Base-by-base conservation (phyloP, 176 grass and related monocot genomes). In the Elymus sibiricus region DNA sequence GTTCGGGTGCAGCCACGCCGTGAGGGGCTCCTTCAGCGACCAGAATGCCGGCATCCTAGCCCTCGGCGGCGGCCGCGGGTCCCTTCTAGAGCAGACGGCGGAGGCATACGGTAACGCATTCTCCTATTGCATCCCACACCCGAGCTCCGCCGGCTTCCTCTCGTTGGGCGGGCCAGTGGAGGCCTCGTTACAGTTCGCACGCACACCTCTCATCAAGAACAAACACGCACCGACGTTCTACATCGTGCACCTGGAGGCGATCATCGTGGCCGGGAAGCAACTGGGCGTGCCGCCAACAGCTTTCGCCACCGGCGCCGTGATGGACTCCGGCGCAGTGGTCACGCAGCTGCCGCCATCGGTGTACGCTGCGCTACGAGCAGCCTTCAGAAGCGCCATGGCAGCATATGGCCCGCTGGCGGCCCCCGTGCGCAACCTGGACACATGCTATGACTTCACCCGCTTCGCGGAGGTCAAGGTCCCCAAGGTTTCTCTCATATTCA, bases 261-360 rank as follows among this genome's bases (percentile, higher is more conserved):
- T 95, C 43, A 90, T 65, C 78, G 95, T 98, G 2, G 91, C 82
- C 26, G 93, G 95, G 55, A 62, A 88, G 60, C 70, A 21, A 22
- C 60, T 95, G 7, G 11, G 22, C 4, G 46, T 98, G 19, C 24
- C 77, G 28, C 1, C 80, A 13, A 53, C 82, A 4, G 91, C 80
- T 60, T 90, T 98, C 76, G n/a, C 89, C 0, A 74, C 63, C 3
- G 93, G 91, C 11, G 83, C 89, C 32, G 85, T 98, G 46, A 90
- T 98, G 9, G 95, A 98, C 79, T 88, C 93, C 1, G 91, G 91
- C 44, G 92, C 93, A 8, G 91, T 98, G 17, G 65, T 98, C 83
- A 92, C 89, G 6, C 88, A 93, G 64, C 82, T 95, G 11, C 95
- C 91, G 3, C 65, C 91, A 0, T 44, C 73, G 11, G 95, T 91